Evolutionary conservation across 495 filamentous ascomycete species (phyloP).

Genomic region (Neurospora hispaniola): DNA sequence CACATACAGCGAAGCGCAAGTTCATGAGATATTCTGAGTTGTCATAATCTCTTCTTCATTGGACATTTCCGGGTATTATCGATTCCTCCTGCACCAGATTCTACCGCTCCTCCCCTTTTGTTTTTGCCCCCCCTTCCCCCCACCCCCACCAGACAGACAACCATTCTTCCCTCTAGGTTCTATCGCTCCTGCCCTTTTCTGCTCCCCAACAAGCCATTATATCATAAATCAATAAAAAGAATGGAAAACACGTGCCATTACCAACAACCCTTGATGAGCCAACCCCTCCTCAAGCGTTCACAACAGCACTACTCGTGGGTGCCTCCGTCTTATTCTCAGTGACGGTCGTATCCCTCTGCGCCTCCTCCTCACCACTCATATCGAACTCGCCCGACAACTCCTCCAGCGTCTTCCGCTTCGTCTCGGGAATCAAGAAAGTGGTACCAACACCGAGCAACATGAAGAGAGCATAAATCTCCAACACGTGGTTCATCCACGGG

Average conservation of each 20-base stretch:
- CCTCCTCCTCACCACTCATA: conserved; percentile 1
- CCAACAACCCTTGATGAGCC: background rate
- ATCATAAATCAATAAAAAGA: background rate
- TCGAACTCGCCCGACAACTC: conserved; percentile 44
- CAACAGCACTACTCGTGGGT: background rate
- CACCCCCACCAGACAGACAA: background rate
- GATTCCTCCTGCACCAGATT: background rate
- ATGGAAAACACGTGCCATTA: background rate
- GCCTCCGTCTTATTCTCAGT: background rate
- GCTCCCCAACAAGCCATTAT: background rate
- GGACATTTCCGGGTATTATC: background rate
- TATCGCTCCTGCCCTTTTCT: background rate
- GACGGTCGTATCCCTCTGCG: background rate
- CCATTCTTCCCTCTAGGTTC: background rate
- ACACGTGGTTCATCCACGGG: conserved; percentile 70
- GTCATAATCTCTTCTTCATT: background rate
- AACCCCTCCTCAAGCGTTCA: background rate
- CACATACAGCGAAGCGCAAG: background rate
- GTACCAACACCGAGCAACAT: conserved; percentile 64
- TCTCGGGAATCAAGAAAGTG: conserved; percentile 61
- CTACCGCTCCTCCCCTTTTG: background rate
- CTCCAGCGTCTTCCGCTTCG: conserved; percentile 59
- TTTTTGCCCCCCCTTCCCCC: background rate
- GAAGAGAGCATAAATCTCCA: conserved; percentile 72
- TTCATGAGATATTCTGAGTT: background rate